Percentiles rank a stretch among this genome's conserved stretches.
phyloP scores from a whole-genome alignment of 495 filamentous ascomycete genomes.

The Trichoderma reesei region DNA sequence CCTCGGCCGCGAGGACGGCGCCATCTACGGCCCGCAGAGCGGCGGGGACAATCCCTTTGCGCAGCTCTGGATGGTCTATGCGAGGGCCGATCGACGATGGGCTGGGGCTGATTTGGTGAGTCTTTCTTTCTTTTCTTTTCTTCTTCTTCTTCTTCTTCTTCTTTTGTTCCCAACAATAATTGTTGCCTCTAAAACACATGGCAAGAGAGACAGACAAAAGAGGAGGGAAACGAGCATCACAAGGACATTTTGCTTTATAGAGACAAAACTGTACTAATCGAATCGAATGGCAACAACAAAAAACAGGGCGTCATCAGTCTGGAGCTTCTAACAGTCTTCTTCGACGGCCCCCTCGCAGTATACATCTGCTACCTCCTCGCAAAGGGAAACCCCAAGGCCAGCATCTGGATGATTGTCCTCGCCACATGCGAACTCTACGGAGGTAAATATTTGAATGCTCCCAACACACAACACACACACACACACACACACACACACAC shows the following conservation, averaged over 20 bases:
- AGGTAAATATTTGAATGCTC: too few species aligned
- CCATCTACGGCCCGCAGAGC: slow-evolving; percentile 65
- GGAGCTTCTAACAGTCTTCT: slow-evolving; percentile 76
- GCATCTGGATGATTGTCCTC: slow-evolving; percentile 61
- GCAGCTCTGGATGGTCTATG: slow-evolving; percentile 86
- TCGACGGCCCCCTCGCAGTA: slow-evolving; percentile 62
- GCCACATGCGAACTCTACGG: slow-evolving; percentile 95
- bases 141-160: too few species aligned
- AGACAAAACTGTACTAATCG: not conserved
- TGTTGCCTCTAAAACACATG: too few species aligned
- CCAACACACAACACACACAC: too few species aligned
- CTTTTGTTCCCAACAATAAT: too few species aligned
- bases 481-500: too few species aligned
- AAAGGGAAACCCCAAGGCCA: slow-evolving; percentile 48
- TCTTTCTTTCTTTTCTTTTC: not conserved
- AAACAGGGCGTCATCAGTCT: slow-evolving; percentile 58
- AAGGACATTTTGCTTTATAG: too few species aligned
- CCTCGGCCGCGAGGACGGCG: slow-evolving; percentile 32
- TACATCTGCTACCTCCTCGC: slow-evolving; percentile 60
- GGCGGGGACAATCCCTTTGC: slow-evolving; percentile 50
- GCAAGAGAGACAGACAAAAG: too few species aligned
- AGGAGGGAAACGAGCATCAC: too few species aligned
- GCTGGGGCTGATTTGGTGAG: slow-evolving; percentile 58
- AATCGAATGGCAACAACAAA: not conserved
- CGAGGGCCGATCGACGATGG: slow-evolving; percentile 78